Conservation (phyloP, 1,139 yeast species). For the Geotrichum histeridarum region DNA sequence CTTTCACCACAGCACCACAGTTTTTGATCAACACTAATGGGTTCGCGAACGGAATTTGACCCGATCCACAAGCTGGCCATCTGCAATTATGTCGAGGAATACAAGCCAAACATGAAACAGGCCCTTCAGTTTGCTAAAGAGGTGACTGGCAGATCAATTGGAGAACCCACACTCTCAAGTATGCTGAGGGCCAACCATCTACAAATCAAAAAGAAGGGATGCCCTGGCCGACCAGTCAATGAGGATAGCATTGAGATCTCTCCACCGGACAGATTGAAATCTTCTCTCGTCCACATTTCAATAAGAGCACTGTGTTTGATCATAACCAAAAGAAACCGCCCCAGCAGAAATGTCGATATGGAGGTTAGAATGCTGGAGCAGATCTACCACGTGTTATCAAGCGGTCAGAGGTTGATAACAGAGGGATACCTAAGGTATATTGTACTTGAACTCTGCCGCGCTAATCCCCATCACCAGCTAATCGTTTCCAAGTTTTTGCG, state of each 20-base stretch:
- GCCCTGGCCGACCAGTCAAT: not conserved
- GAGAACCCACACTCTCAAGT: constrained; percentile 1
- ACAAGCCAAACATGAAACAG: not conserved
- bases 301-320: not conserved
- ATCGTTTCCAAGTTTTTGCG: not conserved
- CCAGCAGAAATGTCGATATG: not conserved
- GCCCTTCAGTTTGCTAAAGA: not conserved
- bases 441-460: not conserved
- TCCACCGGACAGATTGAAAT: not conserved
- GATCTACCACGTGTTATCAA: not conserved
- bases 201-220: not conserved
- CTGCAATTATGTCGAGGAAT: not conserved
- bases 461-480: not conserved
- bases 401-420: not conserved
- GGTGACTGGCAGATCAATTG: not conserved
- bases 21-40: no score
- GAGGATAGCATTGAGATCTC: not conserved
- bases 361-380: constrained; percentile 4
- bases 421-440: not conserved
- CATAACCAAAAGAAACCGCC: not conserved
- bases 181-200: not conserved
- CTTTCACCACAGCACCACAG: no score
- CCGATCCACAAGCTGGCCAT: constrained; percentile 1
- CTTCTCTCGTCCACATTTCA: not conserved
- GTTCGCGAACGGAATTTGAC: no score